Conservation (phyloP, 345 rosid genomes). For the Arabis hirsuta region DNA sequence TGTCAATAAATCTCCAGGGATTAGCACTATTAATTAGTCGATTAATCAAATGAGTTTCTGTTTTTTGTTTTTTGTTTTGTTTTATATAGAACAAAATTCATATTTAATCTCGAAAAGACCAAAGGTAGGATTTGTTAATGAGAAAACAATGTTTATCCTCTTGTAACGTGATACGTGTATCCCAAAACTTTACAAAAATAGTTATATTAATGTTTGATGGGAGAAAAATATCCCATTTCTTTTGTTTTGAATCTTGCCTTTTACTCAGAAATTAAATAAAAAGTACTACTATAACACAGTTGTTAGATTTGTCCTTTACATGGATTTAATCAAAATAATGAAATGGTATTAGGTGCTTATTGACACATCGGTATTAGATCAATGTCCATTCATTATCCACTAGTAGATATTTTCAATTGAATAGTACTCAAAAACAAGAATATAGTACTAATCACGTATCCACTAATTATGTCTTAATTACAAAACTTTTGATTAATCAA, state of each 20-base stretch:
- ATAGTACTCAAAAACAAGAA: background rate
- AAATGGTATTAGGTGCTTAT: constrained; percentile 38
- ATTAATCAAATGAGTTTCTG: background rate
- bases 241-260: constrained; percentile 20
- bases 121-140: background rate
- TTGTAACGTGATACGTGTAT: constrained; percentile 30
- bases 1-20: constrained; percentile 60
- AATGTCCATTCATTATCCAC: constrained; percentile 44
- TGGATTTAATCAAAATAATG: constrained; percentile 19
- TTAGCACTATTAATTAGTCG: constrained; percentile 35
- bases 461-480: constrained; percentile 39
- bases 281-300: constrained; percentile 1
- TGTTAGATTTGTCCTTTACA: constrained; percentile 7
- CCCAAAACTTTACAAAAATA: constrained; percentile 18
- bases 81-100: background rate
- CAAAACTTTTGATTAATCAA: constrained; percentile 15
- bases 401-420: background rate
- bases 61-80: background rate
- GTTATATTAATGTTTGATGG: background rate
- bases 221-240: background rate
- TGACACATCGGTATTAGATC: constrained; percentile 31
- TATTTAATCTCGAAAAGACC: background rate
- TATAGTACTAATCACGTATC: background rate
- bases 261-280: background rate
- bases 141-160: background rate